phyloP scores from a whole-genome alignment of 2,329 filamentous ascomycete species.

The Colletotrichum lindemuthianum region DNA sequence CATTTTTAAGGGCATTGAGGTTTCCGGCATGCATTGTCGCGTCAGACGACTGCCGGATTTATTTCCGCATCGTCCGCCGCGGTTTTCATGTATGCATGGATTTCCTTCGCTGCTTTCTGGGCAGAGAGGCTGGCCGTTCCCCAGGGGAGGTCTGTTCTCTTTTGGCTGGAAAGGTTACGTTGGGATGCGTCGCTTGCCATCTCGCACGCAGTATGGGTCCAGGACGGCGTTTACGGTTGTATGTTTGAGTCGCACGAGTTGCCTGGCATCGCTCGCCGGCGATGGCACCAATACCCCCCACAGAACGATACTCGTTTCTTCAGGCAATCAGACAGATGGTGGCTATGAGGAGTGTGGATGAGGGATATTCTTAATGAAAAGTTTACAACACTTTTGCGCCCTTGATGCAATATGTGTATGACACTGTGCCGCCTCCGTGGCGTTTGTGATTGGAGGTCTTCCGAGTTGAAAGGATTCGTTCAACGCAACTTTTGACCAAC shows the following conservation, averaged over 20 bases:
- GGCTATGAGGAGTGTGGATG: slow-evolving; percentile 30
- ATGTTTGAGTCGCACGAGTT: slow-evolving; percentile 48
- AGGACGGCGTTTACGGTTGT: slow-evolving; percentile 53
- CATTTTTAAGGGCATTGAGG: slow-evolving; percentile 34
- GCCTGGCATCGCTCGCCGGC: slow-evolving; percentile 43
- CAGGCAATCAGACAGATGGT: slow-evolving; percentile 43
- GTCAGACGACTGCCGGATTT: slow-evolving; percentile 18
- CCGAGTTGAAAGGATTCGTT: too few species aligned
- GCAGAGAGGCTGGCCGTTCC: slow-evolving; percentile 55
- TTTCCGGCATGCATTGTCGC: slow-evolving; percentile 31
- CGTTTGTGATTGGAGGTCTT: too few species aligned
- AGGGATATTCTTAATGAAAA: slow-evolving; percentile 34
- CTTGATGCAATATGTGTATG: too few species aligned
- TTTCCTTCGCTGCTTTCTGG: slow-evolving; percentile 39
- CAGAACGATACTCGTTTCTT: slow-evolving; percentile 46
- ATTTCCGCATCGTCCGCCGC: slow-evolving; percentile 13
- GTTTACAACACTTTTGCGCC: slow-evolving; percentile 12
- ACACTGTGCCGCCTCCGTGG: too few species aligned
- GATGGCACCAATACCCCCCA: slow-evolving; percentile 50
- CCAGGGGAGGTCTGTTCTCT: slow-evolving; percentile 43
- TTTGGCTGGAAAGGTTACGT: slow-evolving; percentile 22
- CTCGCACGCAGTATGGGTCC: slow-evolving; percentile 37
- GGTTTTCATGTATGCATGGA: slow-evolving; percentile 35
- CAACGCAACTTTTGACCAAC: too few species aligned
- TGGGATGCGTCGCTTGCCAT: slow-evolving; percentile 36